Percentiles rank a stretch among this genome's conserved stretches.
phyloP scores from a whole-genome alignment of 2,329 filamentous ascomycete genomes.

The Diaporthe citri region DNA sequence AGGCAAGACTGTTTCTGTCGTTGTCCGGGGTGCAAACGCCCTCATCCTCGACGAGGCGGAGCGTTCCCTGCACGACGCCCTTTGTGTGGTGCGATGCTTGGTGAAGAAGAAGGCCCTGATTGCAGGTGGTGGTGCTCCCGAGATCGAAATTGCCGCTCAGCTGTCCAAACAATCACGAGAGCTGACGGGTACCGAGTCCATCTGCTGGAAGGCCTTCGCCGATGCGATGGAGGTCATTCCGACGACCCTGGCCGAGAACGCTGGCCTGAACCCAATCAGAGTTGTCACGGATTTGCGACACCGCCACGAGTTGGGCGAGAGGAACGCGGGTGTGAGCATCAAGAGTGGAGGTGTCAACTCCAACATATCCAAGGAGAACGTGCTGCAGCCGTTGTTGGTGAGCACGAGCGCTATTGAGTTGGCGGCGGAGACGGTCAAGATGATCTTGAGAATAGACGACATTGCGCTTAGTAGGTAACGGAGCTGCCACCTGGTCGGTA shows the following conservation, averaged over 20 bases:
- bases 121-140: constrained; percentile 93
- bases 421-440: constrained; percentile 98
- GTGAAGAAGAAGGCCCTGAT: constrained; percentile 99
- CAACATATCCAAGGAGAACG: constrained; percentile 97
- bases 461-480: constrained; percentile 72
- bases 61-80: constrained; percentile 94
- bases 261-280: constrained; percentile 97
- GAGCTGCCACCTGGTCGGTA: no score
- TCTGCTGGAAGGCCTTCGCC: constrained; percentile 99
- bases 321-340: constrained; percentile 97
- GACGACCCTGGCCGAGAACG: constrained; percentile 96
- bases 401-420: constrained; percentile 98
- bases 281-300: constrained; percentile 96
- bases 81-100: constrained; percentile 95
- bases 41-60: constrained; percentile 98
- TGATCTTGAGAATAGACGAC: constrained; percentile 80
- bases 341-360: constrained; percentile 97
- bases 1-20: constrained; percentile 91
- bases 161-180: constrained; percentile 85
- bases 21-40: constrained; percentile 93
- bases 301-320: constrained; percentile 93
- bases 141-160: constrained; percentile 94
- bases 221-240: constrained; percentile 98
- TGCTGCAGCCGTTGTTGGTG: constrained; percentile 93
- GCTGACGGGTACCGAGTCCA: constrained; percentile 91